Base-by-base conservation (phyloP, 148 eudicot genomes). In the Rhododendron molle region DNA sequence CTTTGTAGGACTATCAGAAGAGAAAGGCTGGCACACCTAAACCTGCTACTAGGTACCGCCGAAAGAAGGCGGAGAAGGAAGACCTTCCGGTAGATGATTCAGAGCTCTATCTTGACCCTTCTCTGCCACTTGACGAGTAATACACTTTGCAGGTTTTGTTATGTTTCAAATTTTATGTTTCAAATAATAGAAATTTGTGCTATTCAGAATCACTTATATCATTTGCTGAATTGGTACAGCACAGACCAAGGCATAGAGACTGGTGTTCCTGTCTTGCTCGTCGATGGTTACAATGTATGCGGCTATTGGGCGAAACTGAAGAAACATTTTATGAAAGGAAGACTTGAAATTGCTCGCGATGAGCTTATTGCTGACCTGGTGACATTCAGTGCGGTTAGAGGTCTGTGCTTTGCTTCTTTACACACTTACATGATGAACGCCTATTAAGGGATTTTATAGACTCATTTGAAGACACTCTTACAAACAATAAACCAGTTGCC, bases 251-350 rank as follows among this genome's bases (percentile, higher is more conserved):
- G 92, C 14, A 13, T 97, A 74, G 96, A 94, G 74, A 90, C 87
- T 81, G 99, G 93, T 85, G 92, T 84, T 83, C 98, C 99, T 83
- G 98, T 97, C 85, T 91, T 97, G 89, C 98, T 97, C 81, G 98
- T 97, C 89, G 99, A 97, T 92, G 99, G 98, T 56, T 97, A 97
- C 86, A 97, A 97, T 87, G 96, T 97, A 69, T 97, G 99, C 79
- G 99, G 99, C 85, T 97, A 93, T 88, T 97, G 99, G 99, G 86
- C 87, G 21, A 97, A 94, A 89, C 89, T 97, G 89, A 97, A 95
- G 92, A 95, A 97, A 86, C 93, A 97, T 93, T 97, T 97, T 87
- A 87, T 90, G 90, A 90, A 65, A 87, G 99, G 98, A 84, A 90
- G 93, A 69, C 98, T 97, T 89, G 96, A 93, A 77, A 83, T 93